phyloP scores from a whole-genome alignment of 2,329 filamentous ascomycete genomes.

The Aspergillus fijiensis region DNA sequence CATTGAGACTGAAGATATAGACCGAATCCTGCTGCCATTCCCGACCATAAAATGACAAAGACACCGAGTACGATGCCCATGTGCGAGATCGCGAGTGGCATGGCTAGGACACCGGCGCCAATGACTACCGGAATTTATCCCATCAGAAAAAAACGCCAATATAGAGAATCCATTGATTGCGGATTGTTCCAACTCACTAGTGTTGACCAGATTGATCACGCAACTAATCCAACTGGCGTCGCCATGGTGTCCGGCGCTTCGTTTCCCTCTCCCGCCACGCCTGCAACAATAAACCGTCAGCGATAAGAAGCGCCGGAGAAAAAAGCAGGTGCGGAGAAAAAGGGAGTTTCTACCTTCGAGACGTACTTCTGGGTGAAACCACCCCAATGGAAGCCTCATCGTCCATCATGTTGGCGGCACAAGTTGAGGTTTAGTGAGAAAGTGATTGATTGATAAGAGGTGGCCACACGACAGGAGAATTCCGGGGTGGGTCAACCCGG shows the following conservation, averaged over 20 bases:
- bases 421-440: neutral
- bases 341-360: conserved; percentile 30
- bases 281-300: conserved; percentile 21
- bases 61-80: conserved; percentile 88
- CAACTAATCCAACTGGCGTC: conserved; percentile 87
- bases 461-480: conserved; percentile 15
- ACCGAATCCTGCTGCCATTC: conserved; percentile 82
- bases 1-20: conserved; percentile 93
- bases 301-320: conserved; percentile 1
- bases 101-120: conserved; percentile 87
- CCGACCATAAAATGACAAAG: conserved; percentile 87
- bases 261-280: conserved; percentile 56
- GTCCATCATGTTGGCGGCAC: conserved; percentile 28
- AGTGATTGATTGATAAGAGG: conserved; percentile 20
- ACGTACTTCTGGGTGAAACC: conserved; percentile 25
- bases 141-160: conserved; percentile 15
- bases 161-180: neutral
- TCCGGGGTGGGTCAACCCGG: conserved; percentile 15
- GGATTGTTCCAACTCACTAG: conserved; percentile 59
- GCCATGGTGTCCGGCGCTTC: conserved; percentile 67
- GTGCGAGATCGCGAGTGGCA: conserved; percentile 93
- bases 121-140: conserved; percentile 61
- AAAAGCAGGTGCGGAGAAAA: neutral
- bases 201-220: conserved; percentile 93
- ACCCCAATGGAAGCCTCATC: conserved; percentile 33